phyloP scores from a whole-genome alignment of 306 rosid genomes.

The Arachis stenosperma region DNA sequence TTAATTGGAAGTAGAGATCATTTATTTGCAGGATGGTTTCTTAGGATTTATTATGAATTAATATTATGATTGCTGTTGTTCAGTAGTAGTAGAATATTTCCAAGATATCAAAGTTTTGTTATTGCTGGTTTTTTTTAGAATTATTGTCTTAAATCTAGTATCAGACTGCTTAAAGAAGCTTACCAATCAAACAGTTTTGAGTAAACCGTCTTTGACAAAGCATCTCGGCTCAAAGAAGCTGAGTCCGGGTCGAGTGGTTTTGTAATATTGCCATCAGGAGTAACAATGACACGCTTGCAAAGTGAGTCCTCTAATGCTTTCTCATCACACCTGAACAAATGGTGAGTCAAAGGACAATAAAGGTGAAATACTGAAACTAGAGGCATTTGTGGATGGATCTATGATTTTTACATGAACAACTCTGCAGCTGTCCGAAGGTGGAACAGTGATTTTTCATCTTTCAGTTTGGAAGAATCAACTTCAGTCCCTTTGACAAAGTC shows the following conservation, averaged over 20 bases:
- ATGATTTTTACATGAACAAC: constrained; percentile 64
- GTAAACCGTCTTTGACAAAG: constrained; percentile 80
- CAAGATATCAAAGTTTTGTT: constrained; percentile 2
- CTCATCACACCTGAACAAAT: constrained; percentile 64
- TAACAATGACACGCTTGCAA: constrained; percentile 87
- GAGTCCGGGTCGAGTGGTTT: constrained; percentile 69
- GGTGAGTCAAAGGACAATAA: constrained; percentile 33
- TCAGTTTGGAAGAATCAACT: constrained; percentile 72
- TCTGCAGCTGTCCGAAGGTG: constrained; percentile 80
- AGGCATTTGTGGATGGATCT: constrained; percentile 28
- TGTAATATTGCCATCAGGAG: constrained; percentile 89
- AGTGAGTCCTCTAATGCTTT: constrained; percentile 78
- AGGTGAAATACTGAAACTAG: constrained; percentile 11
- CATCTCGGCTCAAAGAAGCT: constrained; percentile 84
- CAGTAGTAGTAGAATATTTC: neutral
- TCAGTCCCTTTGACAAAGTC: constrained; percentile 78
- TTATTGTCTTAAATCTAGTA: constrained; percentile 15
- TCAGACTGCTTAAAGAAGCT: constrained; percentile 6
- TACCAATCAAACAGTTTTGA: constrained; percentile 86
- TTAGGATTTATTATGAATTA: neutral
- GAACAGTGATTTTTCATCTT: constrained; percentile 71
- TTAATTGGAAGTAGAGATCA: constrained; percentile 14
- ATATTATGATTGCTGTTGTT: neutral
- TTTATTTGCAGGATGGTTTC: constrained; percentile 22
- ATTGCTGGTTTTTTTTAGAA: too few species aligned